A percentile compares a stretch with the other conserved stretches of the same genome.
phyloP scores from a whole-genome alignment of 2,329 filamentous ascomycete genomes.

The Byssoonygena ceratinophila region DNA sequence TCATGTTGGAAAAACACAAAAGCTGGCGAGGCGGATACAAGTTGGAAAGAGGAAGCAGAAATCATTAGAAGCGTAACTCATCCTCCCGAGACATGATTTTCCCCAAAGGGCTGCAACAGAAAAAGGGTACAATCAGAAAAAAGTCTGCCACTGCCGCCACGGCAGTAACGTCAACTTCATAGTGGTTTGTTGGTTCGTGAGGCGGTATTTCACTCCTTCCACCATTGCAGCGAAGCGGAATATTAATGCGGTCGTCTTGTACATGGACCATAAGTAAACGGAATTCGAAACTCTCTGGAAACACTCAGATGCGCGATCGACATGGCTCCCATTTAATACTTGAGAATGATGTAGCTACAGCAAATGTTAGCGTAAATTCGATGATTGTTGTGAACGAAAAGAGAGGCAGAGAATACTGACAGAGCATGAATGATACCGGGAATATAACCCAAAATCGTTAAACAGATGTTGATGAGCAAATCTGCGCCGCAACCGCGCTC shows the following conservation, averaged over 20 bases:
- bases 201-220: not conserved
- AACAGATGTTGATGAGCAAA: constrained; percentile 82
- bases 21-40: not conserved
- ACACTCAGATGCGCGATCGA: not conserved
- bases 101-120: not conserved
- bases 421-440: constrained; percentile 85
- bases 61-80: constrained; percentile 4
- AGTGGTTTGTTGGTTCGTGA: not conserved
- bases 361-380: not conserved
- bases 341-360: constrained; percentile 17
- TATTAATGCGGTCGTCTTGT: not conserved
- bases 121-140: not conserved
- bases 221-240: not conserved
- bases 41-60: not conserved
- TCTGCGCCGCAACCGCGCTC: constrained; percentile 82
- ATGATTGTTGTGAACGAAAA: not conserved
- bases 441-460: constrained; percentile 67
- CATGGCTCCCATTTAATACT: constrained; percentile 15
- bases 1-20: constrained; percentile 1
- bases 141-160: not conserved
- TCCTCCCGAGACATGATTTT: constrained; percentile 4
- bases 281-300: not conserved
- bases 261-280: not conserved
- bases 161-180: too few species aligned
- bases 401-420: constrained; percentile 42